Evolutionary conservation across 257 asterid genomes (phyloP), one percentile per base, ranked within the genome.

Genomic region (Solanum raphanifolium): DNA sequence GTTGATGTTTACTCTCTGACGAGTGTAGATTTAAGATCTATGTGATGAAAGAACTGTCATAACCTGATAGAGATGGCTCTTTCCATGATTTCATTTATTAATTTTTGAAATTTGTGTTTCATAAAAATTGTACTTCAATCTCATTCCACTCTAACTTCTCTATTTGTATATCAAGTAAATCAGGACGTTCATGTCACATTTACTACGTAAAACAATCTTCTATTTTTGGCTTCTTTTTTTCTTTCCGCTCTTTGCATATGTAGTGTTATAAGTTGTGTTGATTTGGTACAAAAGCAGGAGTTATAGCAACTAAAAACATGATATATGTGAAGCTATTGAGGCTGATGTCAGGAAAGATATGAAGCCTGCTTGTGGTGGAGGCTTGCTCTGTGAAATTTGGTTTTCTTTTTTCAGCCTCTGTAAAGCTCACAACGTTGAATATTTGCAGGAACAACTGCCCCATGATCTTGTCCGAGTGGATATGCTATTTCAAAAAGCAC

Each of bases 401-500:
- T 81, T 46, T 48, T 29, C 68, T 27, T 81, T 79, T n/a, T 43
- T 48, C 29, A 43, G 83, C 72, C 41, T n/a, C 13, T 87, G 89
- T 18, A 68, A 86, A 83, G 86, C 31, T 88, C 85, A 68, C 75
- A 86, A 66, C 41, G 23, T 83, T 13, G 60, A 29, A 58, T 75
- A 88, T 73, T 88, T 92, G 91, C 93, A 97, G 99, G 99, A 97
- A 82, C 98, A 97, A 92, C 89, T 97, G 87, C 93, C 98, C 36
- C 91, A 91, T 90, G 99, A 97, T 91, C 91, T 94, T 41, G 89
- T 91, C 73, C 93, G 99, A 87, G 98, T 97, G 62, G 90, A 97
- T 91, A 92, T 92, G 95, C 91, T 97, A 84, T 97, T 97, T 91
- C 93, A 88, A 78, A 94, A 94, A 90, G 98, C 99, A 85, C 96